Conservation (phyloP, 495 filamentous ascomycete species). For the Penicillium desertorum region DNA sequence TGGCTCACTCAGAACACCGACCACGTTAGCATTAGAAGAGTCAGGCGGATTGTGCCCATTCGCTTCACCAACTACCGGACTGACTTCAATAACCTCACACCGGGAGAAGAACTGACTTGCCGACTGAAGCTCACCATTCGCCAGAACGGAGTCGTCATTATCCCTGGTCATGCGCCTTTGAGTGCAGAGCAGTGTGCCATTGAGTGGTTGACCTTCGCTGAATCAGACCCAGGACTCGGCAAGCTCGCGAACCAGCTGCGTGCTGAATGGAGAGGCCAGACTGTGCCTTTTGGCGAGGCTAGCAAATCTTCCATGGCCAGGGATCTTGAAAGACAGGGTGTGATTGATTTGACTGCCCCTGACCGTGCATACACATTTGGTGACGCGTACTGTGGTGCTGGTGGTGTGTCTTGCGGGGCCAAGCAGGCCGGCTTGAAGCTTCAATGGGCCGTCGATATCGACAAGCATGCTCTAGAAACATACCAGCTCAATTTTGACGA, state of each 20-base stretch:
- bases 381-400: conserved; percentile 75
- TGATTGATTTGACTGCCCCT: conserved; percentile 23
- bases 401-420: conserved; percentile 73
- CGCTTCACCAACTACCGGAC: conserved; percentile 36
- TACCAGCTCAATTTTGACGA: conserved; percentile 61
- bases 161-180: background rate
- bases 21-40: conserved; percentile 16
- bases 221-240: conserved; percentile 23
- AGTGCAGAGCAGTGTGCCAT: conserved; percentile 22
- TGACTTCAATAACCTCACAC: conserved; percentile 7
- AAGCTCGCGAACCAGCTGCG: conserved; percentile 23
- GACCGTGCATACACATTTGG: conserved; percentile 58
- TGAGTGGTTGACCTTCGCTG: conserved; percentile 30
- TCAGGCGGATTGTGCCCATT: conserved; percentile 28
- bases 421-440: conserved; percentile 57
- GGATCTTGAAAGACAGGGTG: conserved; percentile 18
- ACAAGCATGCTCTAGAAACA: conserved; percentile 52
- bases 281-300: conserved; percentile 30
- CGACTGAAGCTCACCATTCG: conserved; percentile 28
- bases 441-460: conserved; percentile 63
- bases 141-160: conserved; percentile 1
- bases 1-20: conserved; percentile 4
- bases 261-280: conserved; percentile 31
- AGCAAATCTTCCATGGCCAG: background rate
- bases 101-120: conserved; percentile 26